Percentiles rank a stretch among this genome's conserved stretches.
Conservation (phyloP, 192 early-diverging fungal genomes). For the Backusella luteola region DNA sequence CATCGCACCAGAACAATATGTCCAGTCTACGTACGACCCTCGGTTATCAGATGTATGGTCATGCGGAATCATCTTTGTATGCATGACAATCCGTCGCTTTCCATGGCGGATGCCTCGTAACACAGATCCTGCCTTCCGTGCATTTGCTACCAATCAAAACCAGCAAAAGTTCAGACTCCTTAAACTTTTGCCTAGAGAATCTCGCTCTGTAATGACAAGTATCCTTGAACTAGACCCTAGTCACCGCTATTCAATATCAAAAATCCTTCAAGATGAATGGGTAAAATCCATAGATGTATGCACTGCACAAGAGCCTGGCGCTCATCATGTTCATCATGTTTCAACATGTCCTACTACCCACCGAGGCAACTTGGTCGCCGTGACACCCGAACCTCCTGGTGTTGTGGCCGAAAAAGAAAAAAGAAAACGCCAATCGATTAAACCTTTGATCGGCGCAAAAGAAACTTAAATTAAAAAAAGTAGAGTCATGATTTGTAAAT, state of each 20-base stretch:
- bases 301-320: slow-evolving; percentile 1
- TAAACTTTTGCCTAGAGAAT: slow-evolving; percentile 59
- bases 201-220: slow-evolving; percentile 55
- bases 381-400: slow-evolving; percentile 34
- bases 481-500: slow-evolving; percentile 3
- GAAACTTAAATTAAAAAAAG: slow-evolving; percentile 7
- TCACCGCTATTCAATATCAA: slow-evolving; percentile 57
- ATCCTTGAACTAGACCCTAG: slow-evolving; percentile 63
- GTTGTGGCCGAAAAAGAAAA: slow-evolving; percentile 32
- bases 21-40: slow-evolving; percentile 72
- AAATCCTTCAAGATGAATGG: slow-evolving; percentile 76
- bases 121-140: slow-evolving; percentile 49
- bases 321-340: slow-evolving; percentile 35
- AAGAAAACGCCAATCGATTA: slow-evolving; percentile 11
- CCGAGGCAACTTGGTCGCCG: slow-evolving; percentile 27
- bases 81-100: slow-evolving; percentile 69
- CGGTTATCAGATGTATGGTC: slow-evolving; percentile 90
- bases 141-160: slow-evolving; percentile 18
- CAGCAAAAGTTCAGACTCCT: slow-evolving; percentile 39
- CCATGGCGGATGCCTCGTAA: slow-evolving; percentile 65
- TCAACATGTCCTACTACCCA: background rate
- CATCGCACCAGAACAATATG: slow-evolving; percentile 90
- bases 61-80: slow-evolving; percentile 85
- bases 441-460: background rate
- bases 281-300: slow-evolving; percentile 62